A percentile compares a stretch with the other conserved stretches of the same genome.
Conservation (phyloP, 108 stramenopile species). For the Schizochytrium sp. region DNA sequence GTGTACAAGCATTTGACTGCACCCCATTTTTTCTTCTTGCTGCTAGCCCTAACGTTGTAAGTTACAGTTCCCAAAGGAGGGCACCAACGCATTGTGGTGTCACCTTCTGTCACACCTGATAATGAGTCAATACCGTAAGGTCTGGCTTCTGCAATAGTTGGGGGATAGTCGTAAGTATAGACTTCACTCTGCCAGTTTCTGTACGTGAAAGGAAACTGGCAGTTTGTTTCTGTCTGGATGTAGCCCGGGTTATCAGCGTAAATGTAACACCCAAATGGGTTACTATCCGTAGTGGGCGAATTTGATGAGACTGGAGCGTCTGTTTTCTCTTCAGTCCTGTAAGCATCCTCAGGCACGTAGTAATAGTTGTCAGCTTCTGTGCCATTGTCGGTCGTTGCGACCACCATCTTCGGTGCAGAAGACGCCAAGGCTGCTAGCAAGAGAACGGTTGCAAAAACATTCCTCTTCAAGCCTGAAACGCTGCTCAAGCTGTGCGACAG, state of each 20-base stretch:
- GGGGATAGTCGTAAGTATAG: not conserved
- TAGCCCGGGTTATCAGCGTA: not conserved
- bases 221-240: not conserved
- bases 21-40: not conserved
- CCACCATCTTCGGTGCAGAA: no score
- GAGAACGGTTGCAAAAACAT: no score
- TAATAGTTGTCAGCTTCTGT: no score
- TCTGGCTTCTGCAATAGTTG: not conserved
- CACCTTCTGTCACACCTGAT: not conserved
- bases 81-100: constrained; percentile 4
- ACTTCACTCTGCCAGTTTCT: not conserved
- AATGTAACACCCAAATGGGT: not conserved
- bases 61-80: not conserved
- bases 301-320: no score
- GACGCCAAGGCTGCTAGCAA: no score
- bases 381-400: no score
- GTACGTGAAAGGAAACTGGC: constrained; percentile 3
- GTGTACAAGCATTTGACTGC: not conserved
- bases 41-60: not conserved
- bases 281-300: not conserved
- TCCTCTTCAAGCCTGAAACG: no score
- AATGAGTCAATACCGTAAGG: not conserved
- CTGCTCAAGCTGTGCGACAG: no score
- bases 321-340: no score
- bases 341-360: no score